Evolutionary conservation across 176 grass and related monocot genomes (phyloP), one percentile per base, ranked within the genome.

Genomic region (Phoenix roebelenii): DNA sequence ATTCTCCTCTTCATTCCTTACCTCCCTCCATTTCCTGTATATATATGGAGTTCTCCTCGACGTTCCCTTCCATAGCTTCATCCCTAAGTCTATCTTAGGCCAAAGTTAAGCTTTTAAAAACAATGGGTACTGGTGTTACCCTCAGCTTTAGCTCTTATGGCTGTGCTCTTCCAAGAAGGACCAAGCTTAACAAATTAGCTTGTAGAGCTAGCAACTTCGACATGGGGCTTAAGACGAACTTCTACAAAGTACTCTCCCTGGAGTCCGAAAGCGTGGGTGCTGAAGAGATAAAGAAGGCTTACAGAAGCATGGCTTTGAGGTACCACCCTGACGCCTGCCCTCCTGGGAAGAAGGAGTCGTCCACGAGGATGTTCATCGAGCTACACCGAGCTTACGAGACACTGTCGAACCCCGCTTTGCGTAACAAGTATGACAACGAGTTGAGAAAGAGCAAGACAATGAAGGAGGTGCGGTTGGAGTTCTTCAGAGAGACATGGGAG

Each of bases 311-410:
- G 71, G 86, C 86, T 25, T 72, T 77, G 17, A 84, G 74, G 49
- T 81, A 77, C 71, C 90, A 90, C 74, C 83, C 90, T 0, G 86
- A 95, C 66, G 77, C 65, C 16, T 90, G 85, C 67, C 77, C 86
- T 19, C 64, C 77, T 59, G 54, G 80, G 59, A 55, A 64, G 0
- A 71, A 69, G 4, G 77, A 67, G 70, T 76, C 83, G 49, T 79
- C 77, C 50, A 89, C 90, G 18, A 63, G 48, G 52, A 54, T 61
- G 48, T 95, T 95, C 74, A 62, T 95, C 7, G 82, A 90, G 78
- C 80, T 95, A 6, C 83, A 69, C n/a, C 74, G 71, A 7, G 86
- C 83, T 3, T 95, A 95, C 55, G 86, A 95, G 60, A 89, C 75
- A 5, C 76, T 90, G 4, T 89, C 83, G 20, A 62, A 95, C 78